Conservation (phyloP, 495 filamentous ascomycete species). For the Collariella sp. region DNA sequence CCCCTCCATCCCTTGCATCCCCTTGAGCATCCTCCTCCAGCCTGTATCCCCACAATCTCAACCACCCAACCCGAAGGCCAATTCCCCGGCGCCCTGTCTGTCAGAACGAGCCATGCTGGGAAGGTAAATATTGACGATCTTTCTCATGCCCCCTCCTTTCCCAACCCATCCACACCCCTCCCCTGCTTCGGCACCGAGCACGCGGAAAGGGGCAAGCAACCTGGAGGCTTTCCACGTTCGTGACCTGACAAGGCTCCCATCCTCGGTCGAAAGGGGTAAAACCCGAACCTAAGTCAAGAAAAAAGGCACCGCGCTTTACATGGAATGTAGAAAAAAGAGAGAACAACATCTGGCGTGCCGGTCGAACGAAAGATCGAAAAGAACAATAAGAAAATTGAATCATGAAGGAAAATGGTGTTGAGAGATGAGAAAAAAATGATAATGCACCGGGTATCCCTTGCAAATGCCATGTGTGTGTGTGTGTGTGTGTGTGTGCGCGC, state of each 20-base stretch:
- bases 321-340: neutral
- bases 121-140: neutral
- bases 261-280: neutral
- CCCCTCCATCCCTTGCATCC: too few relatives aligned
- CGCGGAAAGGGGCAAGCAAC: neutral
- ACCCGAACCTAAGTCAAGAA: constrained; percentile 5
- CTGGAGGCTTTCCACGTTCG: too few relatives aligned
- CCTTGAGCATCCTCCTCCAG: too few relatives aligned
- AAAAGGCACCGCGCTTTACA: neutral
- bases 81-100: too few relatives aligned
- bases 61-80: too few relatives aligned
- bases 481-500: too few relatives aligned
- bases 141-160: neutral
- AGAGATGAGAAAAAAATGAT: constrained; percentile 1
- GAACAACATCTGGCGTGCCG: neutral
- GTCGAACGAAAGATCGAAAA: neutral
- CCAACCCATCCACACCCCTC: neutral
- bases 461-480: constrained; percentile 20
- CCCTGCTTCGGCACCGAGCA: neutral
- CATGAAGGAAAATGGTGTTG: neutral
- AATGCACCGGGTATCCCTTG: constrained; percentile 22
- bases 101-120: neutral
- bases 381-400: constrained; percentile 5
- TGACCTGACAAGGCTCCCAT: too few relatives aligned
- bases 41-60: too few relatives aligned